Evolutionary conservation across 345 rosid species (phyloP), one percentile per base, ranked within the genome.

Genomic region (Eutrema heterophyllum): DNA sequence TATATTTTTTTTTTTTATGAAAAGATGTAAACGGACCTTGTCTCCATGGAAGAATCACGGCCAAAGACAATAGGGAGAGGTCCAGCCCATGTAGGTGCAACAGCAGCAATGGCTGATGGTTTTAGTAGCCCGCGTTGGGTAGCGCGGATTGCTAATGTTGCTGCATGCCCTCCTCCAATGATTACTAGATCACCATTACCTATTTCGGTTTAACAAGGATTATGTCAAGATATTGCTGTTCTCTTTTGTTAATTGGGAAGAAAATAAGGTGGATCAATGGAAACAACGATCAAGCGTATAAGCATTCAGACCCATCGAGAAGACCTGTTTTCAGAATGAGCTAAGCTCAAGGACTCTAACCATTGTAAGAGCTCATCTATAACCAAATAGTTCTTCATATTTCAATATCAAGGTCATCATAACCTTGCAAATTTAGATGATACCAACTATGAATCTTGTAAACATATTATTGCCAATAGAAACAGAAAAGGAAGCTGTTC

Each of bases 81-180:
- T 45, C 97, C 97, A 68, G 96, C 94, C 96, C 94, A 89, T 60
- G 97, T 93, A 33, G 97, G 96, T 16, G 98, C 97, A 57, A 91
- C 89, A 9, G 95, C 95, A 64, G 95, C 94, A 49, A 87, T 86
- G 48, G 94, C 97, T 72, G 80, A 79, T 58, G 96, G 91, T 78
- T 89, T 89, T 70, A 89, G 86, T 83, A 93, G 75, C 76, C 84
- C 88, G 69, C 89, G 90, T 71, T 78, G 83, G 1, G 88, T 80
- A 32, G 97, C 98, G 81, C 90, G 88, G 56, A 89, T 75, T 56
- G 80, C 71, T 53, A 88, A 64, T 54, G 94, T 88, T 66, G 97
- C 90, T 51, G 96, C 97, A 86, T 89, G 97, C 16, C 96, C 97
- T 63, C 97, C 96, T 70, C 97, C 98, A 56, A 91, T 79, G 61